Percentiles rank a stretch among this genome's conserved stretches.
Evolutionary conservation across 495 filamentous ascomycete genomes (phyloP).

Genomic region (Cercophora newfieldiana): DNA sequence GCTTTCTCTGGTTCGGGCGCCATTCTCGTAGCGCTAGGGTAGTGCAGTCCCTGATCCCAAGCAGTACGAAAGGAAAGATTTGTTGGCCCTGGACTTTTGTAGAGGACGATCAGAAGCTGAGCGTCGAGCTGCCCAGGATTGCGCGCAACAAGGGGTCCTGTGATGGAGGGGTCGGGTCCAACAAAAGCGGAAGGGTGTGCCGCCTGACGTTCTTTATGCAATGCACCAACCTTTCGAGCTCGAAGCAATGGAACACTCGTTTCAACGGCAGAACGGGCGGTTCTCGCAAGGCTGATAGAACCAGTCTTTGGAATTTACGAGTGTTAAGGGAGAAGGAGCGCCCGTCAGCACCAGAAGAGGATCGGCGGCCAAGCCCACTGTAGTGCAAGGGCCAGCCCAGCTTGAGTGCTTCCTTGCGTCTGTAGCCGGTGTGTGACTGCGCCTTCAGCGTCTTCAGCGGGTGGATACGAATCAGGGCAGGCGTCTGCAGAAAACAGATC

Average conservation of each 20-base stretch:
- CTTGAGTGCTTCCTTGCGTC: neutral
- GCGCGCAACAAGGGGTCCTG: neutral
- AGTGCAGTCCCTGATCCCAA: neutral
- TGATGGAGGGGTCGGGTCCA: conserved; percentile 1
- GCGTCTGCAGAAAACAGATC: neutral
- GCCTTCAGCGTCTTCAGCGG: neutral
- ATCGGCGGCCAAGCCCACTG: neutral
- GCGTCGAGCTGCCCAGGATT: neutral
- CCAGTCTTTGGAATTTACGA: neutral
- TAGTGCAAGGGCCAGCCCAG: neutral
- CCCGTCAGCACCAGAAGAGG: neutral
- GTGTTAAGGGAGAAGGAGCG: neutral
- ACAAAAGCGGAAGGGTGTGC: neutral
- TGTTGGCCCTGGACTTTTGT: neutral
- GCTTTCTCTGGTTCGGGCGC: conserved; percentile 2
- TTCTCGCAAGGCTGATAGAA: neutral
- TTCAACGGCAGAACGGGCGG: neutral
- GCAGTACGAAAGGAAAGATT: neutral
- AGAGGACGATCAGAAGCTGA: neutral
- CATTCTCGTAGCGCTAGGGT: neutral
- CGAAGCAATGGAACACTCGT: neutral
- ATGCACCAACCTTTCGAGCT: neutral
- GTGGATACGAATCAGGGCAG: neutral
- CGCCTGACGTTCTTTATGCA: conserved; percentile 14
- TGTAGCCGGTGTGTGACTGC: neutral